Percentiles rank a stretch among this genome's conserved stretches.
Conservation (phyloP, 352 stramenopile genomes). For the Halophytophthora polymorphica region DNA sequence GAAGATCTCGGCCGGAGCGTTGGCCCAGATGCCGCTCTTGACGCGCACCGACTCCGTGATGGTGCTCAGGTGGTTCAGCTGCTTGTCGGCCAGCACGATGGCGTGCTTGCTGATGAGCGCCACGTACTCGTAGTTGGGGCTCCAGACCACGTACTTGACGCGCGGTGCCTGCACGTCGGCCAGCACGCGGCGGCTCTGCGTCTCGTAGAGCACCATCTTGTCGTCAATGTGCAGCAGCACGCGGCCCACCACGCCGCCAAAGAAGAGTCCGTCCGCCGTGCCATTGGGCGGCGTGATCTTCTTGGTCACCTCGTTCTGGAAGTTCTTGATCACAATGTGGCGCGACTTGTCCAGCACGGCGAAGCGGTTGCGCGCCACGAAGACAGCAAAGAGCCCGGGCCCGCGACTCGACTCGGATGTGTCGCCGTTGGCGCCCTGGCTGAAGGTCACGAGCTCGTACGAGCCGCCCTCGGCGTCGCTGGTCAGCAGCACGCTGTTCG, state of each 20-base stretch:
- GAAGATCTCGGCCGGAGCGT: constrained; percentile 92
- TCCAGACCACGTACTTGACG: constrained; percentile 99
- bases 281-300: constrained; percentile 94
- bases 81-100: constrained; percentile 96
- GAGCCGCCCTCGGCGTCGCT: constrained; percentile 95
- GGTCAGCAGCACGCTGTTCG: constrained; percentile 90
- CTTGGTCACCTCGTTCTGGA: constrained; percentile 99
- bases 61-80: constrained; percentile 96
- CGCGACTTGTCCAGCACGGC: constrained; percentile 96
- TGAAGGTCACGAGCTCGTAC: constrained; percentile 98
- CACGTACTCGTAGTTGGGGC: constrained; percentile 95
- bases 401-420: constrained; percentile 93
- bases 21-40: constrained; percentile 93
- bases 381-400: constrained; percentile 94
- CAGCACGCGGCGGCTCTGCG: constrained; percentile 94
- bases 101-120: constrained; percentile 97
- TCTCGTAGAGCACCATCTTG: constrained; percentile 98
- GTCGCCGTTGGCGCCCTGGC: constrained; percentile 63
- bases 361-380: constrained; percentile 97
- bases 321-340: constrained; percentile 98
- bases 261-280: constrained; percentile 95
- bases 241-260: constrained; percentile 95
- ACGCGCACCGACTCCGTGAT: constrained; percentile 97
- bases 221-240: constrained; percentile 96
- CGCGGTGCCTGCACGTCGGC: constrained; percentile 94